Evolutionary conservation across 805 yeast genomes (phyloP).

Genomic region (Cephaloascus fragrans): DNA sequence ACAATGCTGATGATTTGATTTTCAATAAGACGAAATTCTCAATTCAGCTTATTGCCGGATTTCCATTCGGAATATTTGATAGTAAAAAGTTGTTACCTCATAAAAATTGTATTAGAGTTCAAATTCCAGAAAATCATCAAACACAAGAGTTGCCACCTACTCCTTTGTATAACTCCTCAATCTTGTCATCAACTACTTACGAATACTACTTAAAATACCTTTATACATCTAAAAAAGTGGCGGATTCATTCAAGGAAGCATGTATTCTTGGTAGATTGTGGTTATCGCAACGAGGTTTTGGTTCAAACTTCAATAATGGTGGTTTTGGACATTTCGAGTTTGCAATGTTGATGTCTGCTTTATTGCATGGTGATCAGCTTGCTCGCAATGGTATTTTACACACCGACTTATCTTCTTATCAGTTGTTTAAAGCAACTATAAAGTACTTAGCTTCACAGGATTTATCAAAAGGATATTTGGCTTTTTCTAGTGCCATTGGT

Average conservation of each 20-base stretch:
- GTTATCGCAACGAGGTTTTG: conserved; percentile 81
- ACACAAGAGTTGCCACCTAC: conserved; percentile 54
- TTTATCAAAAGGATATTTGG: conserved; percentile 53
- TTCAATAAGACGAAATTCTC: conserved; percentile 61
- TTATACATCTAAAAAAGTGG: conserved; percentile 62
- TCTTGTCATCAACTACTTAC: conserved; percentile 59
- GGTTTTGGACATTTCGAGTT: conserved; percentile 95
- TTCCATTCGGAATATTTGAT: conserved; percentile 65
- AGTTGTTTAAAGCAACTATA: conserved; percentile 82
- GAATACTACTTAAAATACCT: conserved; percentile 66
- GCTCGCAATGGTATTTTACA: conserved; percentile 68
- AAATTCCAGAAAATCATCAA: conserved; percentile 21
- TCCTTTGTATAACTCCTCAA: conserved; percentile 76
- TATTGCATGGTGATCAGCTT: conserved; percentile 75
- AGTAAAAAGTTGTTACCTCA: conserved; percentile 68
- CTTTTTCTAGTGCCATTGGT: conserved; percentile 50
- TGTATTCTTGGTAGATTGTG: conserved; percentile 80
- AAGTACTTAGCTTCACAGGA: conserved; percentile 78
- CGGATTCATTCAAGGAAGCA: conserved; percentile 83
- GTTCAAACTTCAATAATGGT: conserved; percentile 49
- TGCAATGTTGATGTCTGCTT: conserved; percentile 67
- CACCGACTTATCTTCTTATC: conserved; percentile 88
- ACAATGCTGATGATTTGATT: conserved; percentile 28
- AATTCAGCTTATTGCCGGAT: conserved; percentile 64
- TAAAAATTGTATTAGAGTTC: conserved; percentile 74